Conservation (phyloP, 73 alveolate genomes). For the Effrenium voratum region DNA sequence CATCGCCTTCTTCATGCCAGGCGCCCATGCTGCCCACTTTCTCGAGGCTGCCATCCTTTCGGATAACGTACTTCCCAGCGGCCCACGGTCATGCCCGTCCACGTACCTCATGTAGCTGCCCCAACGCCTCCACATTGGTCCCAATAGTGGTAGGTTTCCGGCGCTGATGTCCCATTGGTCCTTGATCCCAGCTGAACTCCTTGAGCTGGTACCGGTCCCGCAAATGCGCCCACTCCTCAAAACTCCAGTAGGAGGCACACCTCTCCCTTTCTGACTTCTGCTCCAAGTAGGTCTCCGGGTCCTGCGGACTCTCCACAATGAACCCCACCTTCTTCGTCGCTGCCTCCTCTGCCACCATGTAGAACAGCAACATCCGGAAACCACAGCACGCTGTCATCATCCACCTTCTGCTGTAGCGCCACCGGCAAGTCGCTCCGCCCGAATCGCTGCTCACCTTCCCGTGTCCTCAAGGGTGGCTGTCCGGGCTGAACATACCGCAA, state of each 20-base stretch:
- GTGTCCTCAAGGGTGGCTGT: neutral
- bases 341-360: neutral
- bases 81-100: neutral
- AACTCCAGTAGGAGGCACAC: neutral
- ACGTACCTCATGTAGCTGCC: neutral
- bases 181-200: neutral
- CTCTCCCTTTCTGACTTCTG: neutral
- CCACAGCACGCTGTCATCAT: neutral
- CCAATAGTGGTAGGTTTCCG: neutral
- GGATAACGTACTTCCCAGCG: neutral
- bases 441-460: neutral
- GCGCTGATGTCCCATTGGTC: neutral
- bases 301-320: neutral
- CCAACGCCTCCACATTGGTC: neutral
- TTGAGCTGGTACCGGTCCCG: neutral
- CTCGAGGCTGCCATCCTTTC: neutral
- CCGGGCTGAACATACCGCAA: neutral
- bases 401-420: neutral
- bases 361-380: neutral
- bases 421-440: neutral
- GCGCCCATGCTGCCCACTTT: neutral
- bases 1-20: neutral
- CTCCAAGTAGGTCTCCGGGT: neutral
- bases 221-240: neutral
- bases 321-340: neutral